phyloP scores from a whole-genome alignment of 176 grass and related monocot species.

The Olyra latifolia region DNA sequence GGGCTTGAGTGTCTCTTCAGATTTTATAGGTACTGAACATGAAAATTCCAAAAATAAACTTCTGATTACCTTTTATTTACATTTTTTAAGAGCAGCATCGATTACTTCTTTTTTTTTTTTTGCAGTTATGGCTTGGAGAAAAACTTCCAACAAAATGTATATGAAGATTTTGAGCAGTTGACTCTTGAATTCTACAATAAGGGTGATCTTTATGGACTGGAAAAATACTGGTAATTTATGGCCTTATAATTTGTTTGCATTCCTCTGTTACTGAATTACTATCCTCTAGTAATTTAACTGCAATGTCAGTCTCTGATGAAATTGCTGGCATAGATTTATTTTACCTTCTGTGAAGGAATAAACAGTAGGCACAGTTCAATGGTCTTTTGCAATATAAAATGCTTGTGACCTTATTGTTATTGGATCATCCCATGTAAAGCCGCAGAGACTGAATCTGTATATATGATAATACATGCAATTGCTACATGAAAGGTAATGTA shows the following conservation, averaged over 20 bases:
- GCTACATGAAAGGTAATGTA: background rate
- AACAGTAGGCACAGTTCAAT: background rate
- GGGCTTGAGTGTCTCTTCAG: slow-evolving; percentile 97
- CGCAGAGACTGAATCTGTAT: background rate
- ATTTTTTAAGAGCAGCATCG: background rate
- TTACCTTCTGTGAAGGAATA: slow-evolving; percentile 6
- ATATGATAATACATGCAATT: background rate
- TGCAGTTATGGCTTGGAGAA: slow-evolving; percentile 99
- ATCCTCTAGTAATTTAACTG: slow-evolving; percentile 15
- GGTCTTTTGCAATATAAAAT: background rate
- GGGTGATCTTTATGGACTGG: slow-evolving; percentile 92
- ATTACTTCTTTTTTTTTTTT: background rate
- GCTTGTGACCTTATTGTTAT: background rate
- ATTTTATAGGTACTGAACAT: slow-evolving; percentile 82
- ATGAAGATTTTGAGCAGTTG: slow-evolving; percentile 93
- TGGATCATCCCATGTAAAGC: background rate
- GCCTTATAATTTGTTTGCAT: slow-evolving; percentile 16
- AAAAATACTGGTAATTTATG: slow-evolving; percentile 93
- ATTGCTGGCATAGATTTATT: slow-evolving; percentile 4
- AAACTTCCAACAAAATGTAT: slow-evolving; percentile 77
- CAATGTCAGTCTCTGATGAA: background rate
- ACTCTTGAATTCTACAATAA: slow-evolving; percentile 72
- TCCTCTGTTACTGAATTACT: slow-evolving; percentile 4
- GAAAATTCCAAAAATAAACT: background rate
- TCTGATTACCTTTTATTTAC: background rate